Conservation (phyloP, 2,329 filamentous ascomycete species). For the Zymoseptoria ardabiliae region DNA sequence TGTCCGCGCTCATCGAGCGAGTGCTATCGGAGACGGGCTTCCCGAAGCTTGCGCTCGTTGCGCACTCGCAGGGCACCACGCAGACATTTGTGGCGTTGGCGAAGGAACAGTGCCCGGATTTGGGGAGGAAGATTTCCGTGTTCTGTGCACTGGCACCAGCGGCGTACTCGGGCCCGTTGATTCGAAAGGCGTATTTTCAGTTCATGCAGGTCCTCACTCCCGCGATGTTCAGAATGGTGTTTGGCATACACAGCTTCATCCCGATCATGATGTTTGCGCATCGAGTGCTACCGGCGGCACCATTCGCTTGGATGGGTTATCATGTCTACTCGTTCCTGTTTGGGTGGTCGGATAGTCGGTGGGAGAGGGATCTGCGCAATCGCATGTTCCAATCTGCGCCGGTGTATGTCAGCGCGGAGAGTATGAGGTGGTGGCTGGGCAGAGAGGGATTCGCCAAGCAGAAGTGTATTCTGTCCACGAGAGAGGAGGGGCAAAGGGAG, state of each 20-base stretch:
- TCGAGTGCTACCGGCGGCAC: constrained; percentile 50
- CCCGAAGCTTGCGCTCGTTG: constrained; percentile 71
- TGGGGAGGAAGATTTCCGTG: constrained; percentile 74
- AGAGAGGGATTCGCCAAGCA: constrained; percentile 77
- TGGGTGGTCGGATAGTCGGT: constrained; percentile 74
- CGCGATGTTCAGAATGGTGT: constrained; percentile 67
- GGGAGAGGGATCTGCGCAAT: constrained; percentile 71
- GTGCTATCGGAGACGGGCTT: constrained; percentile 79
- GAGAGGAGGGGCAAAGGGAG: constrained; percentile 59
- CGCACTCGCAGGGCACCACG: constrained; percentile 86
- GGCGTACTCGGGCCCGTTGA: constrained; percentile 78
- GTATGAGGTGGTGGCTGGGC: constrained; percentile 94
- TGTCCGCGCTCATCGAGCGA: constrained; percentile 71
- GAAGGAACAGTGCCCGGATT: constrained; percentile 79
- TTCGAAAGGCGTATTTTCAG: constrained; percentile 82
- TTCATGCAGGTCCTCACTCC: constrained; percentile 80
- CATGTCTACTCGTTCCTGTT: constrained; percentile 86
- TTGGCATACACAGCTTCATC: constrained; percentile 90
- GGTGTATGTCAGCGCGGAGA: constrained; percentile 81
- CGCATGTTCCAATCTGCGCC: constrained; percentile 90
- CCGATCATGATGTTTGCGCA: constrained; percentile 89
- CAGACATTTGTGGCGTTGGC: constrained; percentile 81
- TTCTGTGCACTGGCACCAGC: constrained; percentile 89
- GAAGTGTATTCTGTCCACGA: constrained; percentile 78
- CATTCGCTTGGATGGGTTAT: constrained; percentile 81